Percentiles rank a stretch among this genome's conserved stretches.
Evolutionary conservation across 1,284 basidiomycete species (phyloP).

Genomic region (Austroboletus olivaceoglutinosus): DNA sequence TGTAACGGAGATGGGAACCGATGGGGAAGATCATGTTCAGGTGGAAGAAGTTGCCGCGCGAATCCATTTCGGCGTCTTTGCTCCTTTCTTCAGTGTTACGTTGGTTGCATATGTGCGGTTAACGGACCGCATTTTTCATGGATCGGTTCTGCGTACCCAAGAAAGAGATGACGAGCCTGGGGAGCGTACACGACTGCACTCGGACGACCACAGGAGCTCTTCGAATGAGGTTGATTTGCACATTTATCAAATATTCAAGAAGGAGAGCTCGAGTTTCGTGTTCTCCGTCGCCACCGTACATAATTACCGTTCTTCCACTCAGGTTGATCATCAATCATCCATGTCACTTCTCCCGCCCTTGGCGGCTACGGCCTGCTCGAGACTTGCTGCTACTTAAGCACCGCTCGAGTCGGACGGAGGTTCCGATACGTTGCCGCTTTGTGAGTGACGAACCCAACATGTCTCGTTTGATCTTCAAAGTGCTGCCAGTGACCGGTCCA

Average conservation of each 20-base stretch:
- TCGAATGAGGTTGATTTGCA: slow-evolving; percentile 35
- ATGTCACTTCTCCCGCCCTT: too few species aligned
- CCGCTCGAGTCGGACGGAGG: too few species aligned
- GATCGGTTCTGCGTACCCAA: background rate
- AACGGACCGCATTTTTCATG: background rate
- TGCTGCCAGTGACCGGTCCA: too few species aligned
- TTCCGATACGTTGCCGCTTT: too few species aligned
- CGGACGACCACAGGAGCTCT: slow-evolving; percentile 25
- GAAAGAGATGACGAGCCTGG: slow-evolving; percentile 31
- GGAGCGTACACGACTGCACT: slow-evolving; percentile 37
- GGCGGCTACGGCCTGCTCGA: too few species aligned
- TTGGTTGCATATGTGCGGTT: slow-evolving; percentile 34
- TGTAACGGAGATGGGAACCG: background rate
- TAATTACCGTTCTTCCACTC: too few species aligned
- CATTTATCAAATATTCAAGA: slow-evolving; percentile 53
- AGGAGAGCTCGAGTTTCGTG: slow-evolving; percentile 65
- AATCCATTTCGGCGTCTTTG: slow-evolving; percentile 66
- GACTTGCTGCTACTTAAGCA: too few species aligned
- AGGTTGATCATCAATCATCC: too few species aligned
- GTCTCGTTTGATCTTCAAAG: too few species aligned
- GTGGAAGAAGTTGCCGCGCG: slow-evolving; percentile 62
- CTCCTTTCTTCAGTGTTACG: slow-evolving; percentile 56
- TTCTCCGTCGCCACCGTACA: slow-evolving; percentile 71
- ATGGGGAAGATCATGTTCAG: slow-evolving; percentile 35
- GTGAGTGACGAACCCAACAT: too few species aligned